Evolutionary conservation across 352 stramenopile genomes (phyloP).

Genomic region (Pythium plurisporium): DNA sequence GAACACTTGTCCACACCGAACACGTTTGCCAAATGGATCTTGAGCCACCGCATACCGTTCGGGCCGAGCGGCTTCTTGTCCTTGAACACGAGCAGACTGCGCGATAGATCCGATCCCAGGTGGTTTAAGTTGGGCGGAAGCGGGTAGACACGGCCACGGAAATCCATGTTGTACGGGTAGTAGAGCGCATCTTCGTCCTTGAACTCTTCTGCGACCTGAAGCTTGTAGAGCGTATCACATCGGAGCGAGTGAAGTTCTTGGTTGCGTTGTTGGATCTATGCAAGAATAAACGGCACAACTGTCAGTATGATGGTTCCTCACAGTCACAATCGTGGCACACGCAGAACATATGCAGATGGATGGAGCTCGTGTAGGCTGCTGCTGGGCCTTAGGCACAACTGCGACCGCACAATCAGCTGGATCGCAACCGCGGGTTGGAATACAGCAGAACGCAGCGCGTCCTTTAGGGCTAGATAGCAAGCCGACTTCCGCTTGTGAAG

Average conservation of each 20-base stretch:
- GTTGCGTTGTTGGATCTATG: slow-evolving; percentile 75
- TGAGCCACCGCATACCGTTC: slow-evolving; percentile 96
- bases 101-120: slow-evolving; percentile 97
- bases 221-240: slow-evolving; percentile 94
- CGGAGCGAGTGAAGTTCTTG: slow-evolving; percentile 92
- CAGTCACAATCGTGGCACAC: too few species aligned
- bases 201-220: slow-evolving; percentile 95
- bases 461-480: too few species aligned
- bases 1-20: slow-evolving; percentile 92
- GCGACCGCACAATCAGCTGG: too few species aligned
- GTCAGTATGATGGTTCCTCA: neutral
- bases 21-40: slow-evolving; percentile 95
- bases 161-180: slow-evolving; percentile 99
- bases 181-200: slow-evolving; percentile 96
- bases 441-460: too few species aligned
- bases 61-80: slow-evolving; percentile 93
- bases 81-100: slow-evolving; percentile 95
- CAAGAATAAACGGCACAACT: neutral
- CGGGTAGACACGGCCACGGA: slow-evolving; percentile 97
- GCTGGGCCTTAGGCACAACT: neutral
- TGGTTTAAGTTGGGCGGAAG: slow-evolving; percentile 99
- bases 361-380: slow-evolving; percentile 4
- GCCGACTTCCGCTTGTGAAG: too few species aligned
- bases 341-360: neutral
- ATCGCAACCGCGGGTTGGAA: too few species aligned